Evolutionary conservation across 495 filamentous ascomycete genomes (phyloP).

Genomic region (Podospora sp.): DNA sequence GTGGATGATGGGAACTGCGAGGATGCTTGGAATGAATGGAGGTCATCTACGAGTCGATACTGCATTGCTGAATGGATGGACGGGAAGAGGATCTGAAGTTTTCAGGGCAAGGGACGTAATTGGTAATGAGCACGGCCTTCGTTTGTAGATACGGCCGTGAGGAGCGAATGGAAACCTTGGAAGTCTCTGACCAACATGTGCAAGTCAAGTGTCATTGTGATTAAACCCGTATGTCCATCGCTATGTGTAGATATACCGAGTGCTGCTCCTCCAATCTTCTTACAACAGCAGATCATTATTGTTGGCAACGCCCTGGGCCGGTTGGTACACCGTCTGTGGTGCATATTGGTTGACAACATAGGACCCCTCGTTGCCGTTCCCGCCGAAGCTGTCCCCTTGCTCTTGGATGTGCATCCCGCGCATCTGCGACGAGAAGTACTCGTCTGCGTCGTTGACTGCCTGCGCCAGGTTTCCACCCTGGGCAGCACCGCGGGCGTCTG

Average conservation of each 20-base stretch:
- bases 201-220: not conserved
- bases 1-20: not conserved
- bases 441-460: slow-evolving; percentile 80
- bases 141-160: not conserved
- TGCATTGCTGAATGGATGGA: not conserved
- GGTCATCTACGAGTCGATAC: not conserved
- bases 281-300: slow-evolving; percentile 62
- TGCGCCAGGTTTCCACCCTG: slow-evolving; percentile 56
- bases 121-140: not conserved
- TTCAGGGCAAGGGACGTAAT: not conserved
- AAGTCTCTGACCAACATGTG: not conserved
- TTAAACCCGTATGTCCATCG: not conserved
- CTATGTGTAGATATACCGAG: not conserved
- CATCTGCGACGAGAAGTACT: slow-evolving; percentile 82
- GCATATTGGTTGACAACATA: slow-evolving; percentile 72
- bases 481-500: slow-evolving; percentile 14
- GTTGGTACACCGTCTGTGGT: slow-evolving; percentile 61
- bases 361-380: slow-evolving; percentile 43
- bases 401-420: slow-evolving; percentile 64
- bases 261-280: slow-evolving; percentile 19
- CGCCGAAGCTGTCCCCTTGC: slow-evolving; percentile 50
- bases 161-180: not conserved
- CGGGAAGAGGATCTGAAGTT: not conserved
- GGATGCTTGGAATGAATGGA: not conserved
- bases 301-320: slow-evolving; percentile 49